A percentile compares a stretch with the other conserved stretches of the same genome.
These are phyloP conservation scores for Bothriochloa decipiens DNA, from an alignment of 176 grass and related monocot genomes.

Conservation along the genomic window DNA sequence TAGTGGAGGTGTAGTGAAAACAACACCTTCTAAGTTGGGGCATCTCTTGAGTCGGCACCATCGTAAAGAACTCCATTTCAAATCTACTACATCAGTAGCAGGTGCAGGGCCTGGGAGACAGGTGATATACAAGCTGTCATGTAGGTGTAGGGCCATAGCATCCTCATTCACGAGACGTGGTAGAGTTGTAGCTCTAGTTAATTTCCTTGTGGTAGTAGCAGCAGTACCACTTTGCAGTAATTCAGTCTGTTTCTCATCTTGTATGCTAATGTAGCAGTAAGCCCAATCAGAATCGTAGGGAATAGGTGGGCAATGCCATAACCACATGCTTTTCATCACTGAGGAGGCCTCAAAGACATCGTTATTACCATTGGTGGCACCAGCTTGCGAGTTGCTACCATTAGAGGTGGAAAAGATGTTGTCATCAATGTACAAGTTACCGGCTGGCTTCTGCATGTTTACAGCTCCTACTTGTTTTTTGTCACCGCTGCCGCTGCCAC, in stretches of 20 bases:
- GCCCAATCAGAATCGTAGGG: not conserved
- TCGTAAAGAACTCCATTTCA: accelerated
- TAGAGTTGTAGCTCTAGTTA: too few relatives aligned
- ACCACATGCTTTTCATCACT: not conserved
- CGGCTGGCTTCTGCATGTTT: not conserved
- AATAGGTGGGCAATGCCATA: not conserved
- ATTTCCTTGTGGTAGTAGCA: too few relatives aligned
- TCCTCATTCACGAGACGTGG: accelerated
- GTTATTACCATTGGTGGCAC: not conserved
- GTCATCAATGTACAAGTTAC: not conserved
- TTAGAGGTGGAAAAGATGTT: not conserved
- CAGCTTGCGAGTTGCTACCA: not conserved
- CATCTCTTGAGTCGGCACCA: slow-evolving; percentile 30
- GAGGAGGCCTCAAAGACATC: not conserved
- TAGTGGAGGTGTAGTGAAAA: not conserved
- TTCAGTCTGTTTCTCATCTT: not conserved
- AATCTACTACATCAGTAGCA: accelerated
- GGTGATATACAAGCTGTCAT: not conserved
- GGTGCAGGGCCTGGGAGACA: not conserved
- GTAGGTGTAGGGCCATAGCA: not conserved
- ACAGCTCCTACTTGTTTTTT: too few relatives aligned
- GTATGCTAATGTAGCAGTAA: not conserved
- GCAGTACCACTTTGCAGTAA: too few relatives aligned
- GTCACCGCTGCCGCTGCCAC: too few relatives aligned
- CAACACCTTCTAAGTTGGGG: not conserved